phyloP scores from a whole-genome alignment of 139 green algal species.

The Chlamydomonas sp. region DNA sequence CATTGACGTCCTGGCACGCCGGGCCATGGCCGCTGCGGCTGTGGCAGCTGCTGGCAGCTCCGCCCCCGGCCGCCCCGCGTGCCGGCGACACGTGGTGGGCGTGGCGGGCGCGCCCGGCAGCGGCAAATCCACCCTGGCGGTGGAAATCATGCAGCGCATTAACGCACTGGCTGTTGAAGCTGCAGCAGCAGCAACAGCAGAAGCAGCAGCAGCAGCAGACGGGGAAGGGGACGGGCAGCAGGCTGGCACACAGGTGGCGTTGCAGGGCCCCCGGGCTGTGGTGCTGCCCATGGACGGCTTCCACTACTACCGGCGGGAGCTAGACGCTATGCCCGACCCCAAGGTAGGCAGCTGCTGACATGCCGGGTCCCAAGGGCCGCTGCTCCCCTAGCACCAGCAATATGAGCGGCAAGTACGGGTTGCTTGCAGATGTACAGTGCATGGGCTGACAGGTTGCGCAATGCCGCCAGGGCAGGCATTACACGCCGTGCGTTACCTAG shows the following conservation, averaged over 20 bases:
- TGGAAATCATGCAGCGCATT: constrained; percentile 55
- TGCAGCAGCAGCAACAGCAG: neutral
- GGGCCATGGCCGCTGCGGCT: constrained; percentile 1
- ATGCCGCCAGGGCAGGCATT: too few species aligned
- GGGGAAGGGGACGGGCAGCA: neutral
- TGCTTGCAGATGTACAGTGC: neutral
- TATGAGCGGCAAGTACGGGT: too few species aligned
- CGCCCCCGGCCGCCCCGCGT: neutral
- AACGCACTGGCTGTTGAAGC: constrained; percentile 38
- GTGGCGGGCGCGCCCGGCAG: constrained; percentile 82
- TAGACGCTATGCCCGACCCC: constrained; percentile 84
- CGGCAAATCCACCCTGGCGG: constrained; percentile 83
- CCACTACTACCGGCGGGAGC: constrained; percentile 81
- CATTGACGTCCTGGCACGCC: constrained; percentile 39
- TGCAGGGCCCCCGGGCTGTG: constrained; percentile 1
- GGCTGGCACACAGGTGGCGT: neutral
- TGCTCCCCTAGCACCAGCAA: too few species aligned
- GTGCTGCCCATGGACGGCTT: constrained; percentile 80
- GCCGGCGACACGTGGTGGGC: constrained; percentile 64
- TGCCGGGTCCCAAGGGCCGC: too few species aligned
- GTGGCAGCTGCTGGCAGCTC: neutral
- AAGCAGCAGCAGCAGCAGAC: neutral
- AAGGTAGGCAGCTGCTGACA: constrained; percentile 18
- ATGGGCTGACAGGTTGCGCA: too few species aligned
- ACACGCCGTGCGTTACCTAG: too few species aligned